Percentiles rank a stretch among this genome's conserved stretches.
Conservation (phyloP, 805 yeast genomes). For the Metschnikowia hibisci region DNA sequence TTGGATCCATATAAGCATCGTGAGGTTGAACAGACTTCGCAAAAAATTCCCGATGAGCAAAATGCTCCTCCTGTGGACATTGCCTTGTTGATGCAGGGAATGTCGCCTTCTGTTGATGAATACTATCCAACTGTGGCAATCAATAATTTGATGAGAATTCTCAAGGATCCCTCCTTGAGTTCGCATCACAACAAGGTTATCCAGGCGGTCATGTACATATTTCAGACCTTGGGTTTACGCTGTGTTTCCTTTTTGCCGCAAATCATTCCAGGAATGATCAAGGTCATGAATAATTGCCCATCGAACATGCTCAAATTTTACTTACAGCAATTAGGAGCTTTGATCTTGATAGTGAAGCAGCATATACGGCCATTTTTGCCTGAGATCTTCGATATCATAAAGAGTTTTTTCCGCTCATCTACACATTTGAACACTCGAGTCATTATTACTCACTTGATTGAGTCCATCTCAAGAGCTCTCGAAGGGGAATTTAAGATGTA, state of each 20-base stretch:
- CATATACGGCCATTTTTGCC: conserved; percentile 81
- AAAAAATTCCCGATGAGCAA: conserved; percentile 58
- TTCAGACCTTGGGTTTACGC: conserved; percentile 80
- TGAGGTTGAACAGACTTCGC: conserved; percentile 75
- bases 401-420: conserved; percentile 58
- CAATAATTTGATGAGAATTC: conserved; percentile 72
- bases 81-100: conserved; percentile 85
- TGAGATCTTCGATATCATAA: conserved; percentile 69
- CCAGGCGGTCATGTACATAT: conserved; percentile 90
- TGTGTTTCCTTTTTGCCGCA: conserved; percentile 88
- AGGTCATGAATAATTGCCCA: conserved; percentile 80
- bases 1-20: conserved; percentile 94
- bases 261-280: conserved; percentile 81
- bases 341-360: conserved; percentile 79
- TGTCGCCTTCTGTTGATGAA: conserved; percentile 89
- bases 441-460: conserved; percentile 75
- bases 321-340: conserved; percentile 79
- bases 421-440: conserved; percentile 60
- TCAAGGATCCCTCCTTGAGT: conserved; percentile 80
- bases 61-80: conserved; percentile 89
- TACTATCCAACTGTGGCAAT: conserved; percentile 95
- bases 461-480: conserved; percentile 77
- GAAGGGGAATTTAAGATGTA: conserved; percentile 90
- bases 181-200: conserved; percentile 87
- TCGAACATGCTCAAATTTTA: conserved; percentile 78